Conservation (phyloP, 1,139 yeast species). For the Blastobotrys indianensis region DNA sequence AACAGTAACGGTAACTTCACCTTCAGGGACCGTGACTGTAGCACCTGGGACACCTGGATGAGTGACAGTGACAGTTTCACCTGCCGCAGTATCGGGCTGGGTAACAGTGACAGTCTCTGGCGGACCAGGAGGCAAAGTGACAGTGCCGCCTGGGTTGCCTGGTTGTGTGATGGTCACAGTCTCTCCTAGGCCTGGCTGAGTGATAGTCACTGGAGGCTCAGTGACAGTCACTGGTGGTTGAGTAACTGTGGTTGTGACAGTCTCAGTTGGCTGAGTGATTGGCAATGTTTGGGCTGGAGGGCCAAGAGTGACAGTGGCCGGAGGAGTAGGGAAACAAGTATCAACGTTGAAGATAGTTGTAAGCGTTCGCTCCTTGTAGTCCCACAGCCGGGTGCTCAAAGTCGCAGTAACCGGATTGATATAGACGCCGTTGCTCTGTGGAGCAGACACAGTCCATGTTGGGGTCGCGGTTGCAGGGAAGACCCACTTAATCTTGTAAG, state of each 20-base stretch:
- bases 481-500: constrained; percentile 20
- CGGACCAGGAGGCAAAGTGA: constrained; percentile 13
- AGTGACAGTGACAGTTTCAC: constrained; percentile 15
- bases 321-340: constrained; percentile 15
- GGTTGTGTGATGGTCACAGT: constrained; percentile 13
- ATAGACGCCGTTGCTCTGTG: constrained; percentile 21
- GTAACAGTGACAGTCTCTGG: constrained; percentile 12
- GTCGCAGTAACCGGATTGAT: constrained; percentile 27
- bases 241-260: constrained; percentile 17
- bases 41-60: constrained; percentile 6
- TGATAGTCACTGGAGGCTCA: constrained; percentile 10
- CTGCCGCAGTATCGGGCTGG: constrained; percentile 14
- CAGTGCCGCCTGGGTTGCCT: constrained; percentile 8
- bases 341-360: constrained; percentile 19
- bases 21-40: constrained; percentile 3
- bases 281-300: not conserved
- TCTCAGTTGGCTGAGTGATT: constrained; percentile 5
- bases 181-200: no score
- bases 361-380: constrained; percentile 15
- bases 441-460: constrained; percentile 28
- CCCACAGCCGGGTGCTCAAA: constrained; percentile 24
- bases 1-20: not conserved
- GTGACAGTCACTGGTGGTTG: constrained; percentile 14
- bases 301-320: constrained; percentile 11
- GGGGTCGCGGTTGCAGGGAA: constrained; percentile 17